Base-by-base conservation (phyloP, 306 rosid species). In the Ormosia semicastrata region DNA sequence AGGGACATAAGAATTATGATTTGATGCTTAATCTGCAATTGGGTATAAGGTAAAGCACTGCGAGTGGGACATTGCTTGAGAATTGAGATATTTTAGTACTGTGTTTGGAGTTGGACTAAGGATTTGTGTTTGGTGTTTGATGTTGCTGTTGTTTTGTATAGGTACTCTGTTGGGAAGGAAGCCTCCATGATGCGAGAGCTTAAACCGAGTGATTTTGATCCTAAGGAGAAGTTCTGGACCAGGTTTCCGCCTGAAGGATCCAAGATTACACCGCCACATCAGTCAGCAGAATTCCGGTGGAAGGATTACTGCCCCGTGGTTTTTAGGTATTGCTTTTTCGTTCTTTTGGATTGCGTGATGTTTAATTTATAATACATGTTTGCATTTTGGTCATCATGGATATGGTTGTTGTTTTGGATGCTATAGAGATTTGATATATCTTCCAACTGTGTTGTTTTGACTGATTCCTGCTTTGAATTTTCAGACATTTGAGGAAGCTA, bases 1-100 rank as follows among this genome's bases (percentile, higher is more conserved):
- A 96, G 73, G 99, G 99, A 18, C 98, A 96, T 64, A 96, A 92
- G 90, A 92, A 92, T 76, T 96, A 96, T 73, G 99, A 96, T 14
- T 88, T 96, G 87, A 96, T 94, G 97, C 99, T 96, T 76, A 94
- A 92, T 90, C 88, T 96, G 72, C 99, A 96, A 58, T 83, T 89
- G 82, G 99, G 99, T 14, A 96, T 96, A 50, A 96, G 99, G 99
- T 94, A 85, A 68, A 32, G 5, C 0, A 5, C 36, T 49, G 10
- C 11, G 36, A 37, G 41, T 12, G 10, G 1, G 29, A 63, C 32
- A 65, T 5, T 64, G 40, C 34, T 33, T 49, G 13, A 11, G 24
- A 24, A 40, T 41, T 70, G 29, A 2, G 11, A 1, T 41, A 29
- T 1, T 29, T 36, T 1, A 12, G 54, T 3, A 47, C 8, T 29